Base-by-base conservation (phyloP, 2,329 filamentous ascomycete genomes). In the Fusarium keratoplasticum region DNA sequence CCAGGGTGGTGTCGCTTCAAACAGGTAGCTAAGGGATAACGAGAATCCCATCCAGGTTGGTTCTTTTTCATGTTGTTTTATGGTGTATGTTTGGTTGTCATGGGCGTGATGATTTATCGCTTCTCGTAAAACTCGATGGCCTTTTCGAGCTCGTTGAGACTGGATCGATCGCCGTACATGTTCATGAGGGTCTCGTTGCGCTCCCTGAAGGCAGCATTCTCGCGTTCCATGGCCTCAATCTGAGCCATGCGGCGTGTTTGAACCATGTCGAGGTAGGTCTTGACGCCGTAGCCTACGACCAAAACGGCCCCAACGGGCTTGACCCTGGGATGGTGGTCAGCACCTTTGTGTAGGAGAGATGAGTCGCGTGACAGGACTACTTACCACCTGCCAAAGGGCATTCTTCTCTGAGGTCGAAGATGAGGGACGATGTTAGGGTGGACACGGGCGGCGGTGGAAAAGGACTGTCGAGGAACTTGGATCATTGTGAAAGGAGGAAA, bases 151-250 rank as follows among this genome's bases (percentile, higher is more conserved):
- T 84, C 84, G 29, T 85, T 83, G 5, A 89, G 80, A 70, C 84
- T 88, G 31, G 84, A 84, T 16, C 86, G 83, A 69, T 87, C 86
- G 55, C 87, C 86, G 67, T 88, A 89, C 66, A 87, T 84, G 38
- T 88, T 84, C 79, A 87, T 81, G 70, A 89, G 79, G 64, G 85
- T 80, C 22, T 84, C 82, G 67, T 86, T 83, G 57, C 80, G 80
- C 42, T 80, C 79, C 69, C 80, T 81, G 61, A 78, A 80, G 61
- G 82, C 81, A n/a, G 75, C 77, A 40, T 82, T 81, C 50, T 82
- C 74, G 64, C 80, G 79, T 66, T 85, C 82, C 20, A 72, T 78
- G 64, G 77, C 76, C 64, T 81, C 76, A 55, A 80, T 76, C 55
- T 76, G 79, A 54, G 79, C 77, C 25, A 74, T 67, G 29, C 77